Percentiles rank a stretch among this genome's conserved stretches.
Conservation (phyloP, 495 filamentous ascomycete species). For the Durotheca rogersii region DNA sequence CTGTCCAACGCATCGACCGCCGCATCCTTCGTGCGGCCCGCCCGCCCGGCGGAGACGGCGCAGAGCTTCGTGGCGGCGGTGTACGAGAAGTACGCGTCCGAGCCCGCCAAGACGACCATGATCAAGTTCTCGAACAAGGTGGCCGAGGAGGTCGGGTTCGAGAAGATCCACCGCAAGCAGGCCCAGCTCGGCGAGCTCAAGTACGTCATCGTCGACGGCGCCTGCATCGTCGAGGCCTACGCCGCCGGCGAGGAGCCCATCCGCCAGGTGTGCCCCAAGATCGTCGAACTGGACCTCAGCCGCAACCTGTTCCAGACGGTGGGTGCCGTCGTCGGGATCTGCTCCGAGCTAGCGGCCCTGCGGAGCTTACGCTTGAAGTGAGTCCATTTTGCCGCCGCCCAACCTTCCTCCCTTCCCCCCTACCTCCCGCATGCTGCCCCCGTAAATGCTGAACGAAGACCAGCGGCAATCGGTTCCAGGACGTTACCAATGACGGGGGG, state of each 20-base stretch:
- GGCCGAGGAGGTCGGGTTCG: constrained; percentile 93
- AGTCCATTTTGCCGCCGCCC: constrained; percentile 31
- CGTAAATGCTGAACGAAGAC: constrained; percentile 11
- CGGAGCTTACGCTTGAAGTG: constrained; percentile 70
- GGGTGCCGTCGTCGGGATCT: constrained; percentile 66
- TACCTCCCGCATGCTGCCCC: no score
- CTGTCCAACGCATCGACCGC: constrained; percentile 63
- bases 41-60: constrained; percentile 63
- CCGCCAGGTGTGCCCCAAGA: constrained; percentile 57
- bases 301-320: constrained; percentile 75
- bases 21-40: constrained; percentile 84
- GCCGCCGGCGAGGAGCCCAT: constrained; percentile 41
- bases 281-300: constrained; percentile 82
- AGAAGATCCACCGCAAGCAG: constrained; percentile 80
- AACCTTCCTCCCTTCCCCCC: no score
- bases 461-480: constrained; percentile 77
- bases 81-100: constrained; percentile 75
- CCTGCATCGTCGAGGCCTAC: constrained; percentile 55
- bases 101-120: constrained; percentile 44
- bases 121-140: constrained; percentile 80
- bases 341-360: constrained; percentile 61
- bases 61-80: constrained; percentile 78
- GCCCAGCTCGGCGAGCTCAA: constrained; percentile 74
- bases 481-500: constrained; percentile 36
- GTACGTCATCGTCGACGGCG: constrained; percentile 78